Percentiles rank a stretch among this genome's conserved stretches.
Conservation (phyloP, 2,329 filamentous ascomycete species). For the Colletotrichum salicis region DNA sequence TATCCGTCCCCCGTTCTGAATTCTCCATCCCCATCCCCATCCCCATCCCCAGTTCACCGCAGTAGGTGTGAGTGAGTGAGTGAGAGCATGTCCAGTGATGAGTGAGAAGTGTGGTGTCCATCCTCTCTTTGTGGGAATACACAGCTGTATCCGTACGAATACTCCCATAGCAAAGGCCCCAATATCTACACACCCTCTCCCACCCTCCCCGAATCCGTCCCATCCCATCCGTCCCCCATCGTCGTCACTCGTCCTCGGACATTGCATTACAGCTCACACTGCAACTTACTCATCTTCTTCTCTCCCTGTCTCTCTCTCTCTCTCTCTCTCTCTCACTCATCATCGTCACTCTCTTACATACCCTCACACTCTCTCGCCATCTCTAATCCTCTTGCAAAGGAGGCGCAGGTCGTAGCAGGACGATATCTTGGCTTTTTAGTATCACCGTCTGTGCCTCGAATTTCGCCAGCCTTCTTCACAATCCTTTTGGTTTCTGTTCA, state of each 20-base stretch:
- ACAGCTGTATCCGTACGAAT: neutral
- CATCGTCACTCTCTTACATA: neutral
- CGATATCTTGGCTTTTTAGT: neutral
- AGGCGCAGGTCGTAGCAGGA: conserved; percentile 9
- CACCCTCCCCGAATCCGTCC: neutral
- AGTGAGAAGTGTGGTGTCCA: neutral
- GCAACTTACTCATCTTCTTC: neutral
- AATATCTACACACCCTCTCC: conserved; percentile 6
- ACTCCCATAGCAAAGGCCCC: neutral
- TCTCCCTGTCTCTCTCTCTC: neutral
- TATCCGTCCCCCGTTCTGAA: neutral
- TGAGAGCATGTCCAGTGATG: neutral
- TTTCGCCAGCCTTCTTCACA: neutral
- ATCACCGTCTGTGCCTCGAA: neutral
- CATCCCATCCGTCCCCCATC: neutral
- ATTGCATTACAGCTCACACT: neutral
- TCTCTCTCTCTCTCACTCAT: neutral
- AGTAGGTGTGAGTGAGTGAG: neutral
- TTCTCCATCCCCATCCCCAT: neutral
- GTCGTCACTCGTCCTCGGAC: neutral
- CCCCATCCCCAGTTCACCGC: neutral
- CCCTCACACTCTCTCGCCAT: neutral
- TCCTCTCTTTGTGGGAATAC: neutral
- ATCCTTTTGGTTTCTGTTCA: neutral
- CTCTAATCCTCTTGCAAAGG: neutral